Percentiles rank a stretch among this genome's conserved stretches.
These are phyloP conservation scores for Yamadazyma paraphyllophila DNA, from an alignment of 805 yeast genomes.

Conservation along the genomic window DNA sequence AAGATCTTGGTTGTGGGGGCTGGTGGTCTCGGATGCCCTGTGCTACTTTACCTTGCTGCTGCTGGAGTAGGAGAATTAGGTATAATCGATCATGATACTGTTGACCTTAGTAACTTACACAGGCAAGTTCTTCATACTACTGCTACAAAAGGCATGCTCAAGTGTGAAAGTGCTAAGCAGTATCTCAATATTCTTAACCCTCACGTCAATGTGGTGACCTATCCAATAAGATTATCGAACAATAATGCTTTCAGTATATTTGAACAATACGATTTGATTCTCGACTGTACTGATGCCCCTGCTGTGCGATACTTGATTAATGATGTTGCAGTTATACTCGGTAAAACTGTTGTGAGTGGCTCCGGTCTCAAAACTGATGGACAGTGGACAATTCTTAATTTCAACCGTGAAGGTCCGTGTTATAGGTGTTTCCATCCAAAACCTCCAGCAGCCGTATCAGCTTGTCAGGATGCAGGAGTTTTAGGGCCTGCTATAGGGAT, in stretches of 20 bases:
- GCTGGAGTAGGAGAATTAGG: slow-evolving; percentile 87
- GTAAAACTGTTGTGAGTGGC: slow-evolving; percentile 80
- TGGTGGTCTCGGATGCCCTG: slow-evolving; percentile 96
- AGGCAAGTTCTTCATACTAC: slow-evolving; percentile 82
- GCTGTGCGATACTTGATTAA: slow-evolving; percentile 80
- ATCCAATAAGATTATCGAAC: slow-evolving; percentile 49
- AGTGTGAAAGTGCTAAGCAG: slow-evolving; percentile 74
- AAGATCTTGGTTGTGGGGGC: slow-evolving; percentile 85
- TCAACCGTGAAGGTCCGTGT: slow-evolving; percentile 71
- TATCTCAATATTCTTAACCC: slow-evolving; percentile 64
- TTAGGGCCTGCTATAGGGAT: slow-evolving; percentile 95
- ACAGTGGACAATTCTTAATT: slow-evolving; percentile 77
- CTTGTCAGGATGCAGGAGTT: slow-evolving; percentile 85
- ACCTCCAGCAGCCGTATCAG: slow-evolving; percentile 84
- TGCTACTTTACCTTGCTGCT: slow-evolving; percentile 76
- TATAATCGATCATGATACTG: slow-evolving; percentile 81
- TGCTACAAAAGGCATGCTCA: slow-evolving; percentile 61
- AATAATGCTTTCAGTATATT: slow-evolving; percentile 65
- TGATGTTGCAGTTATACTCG: slow-evolving; percentile 71
- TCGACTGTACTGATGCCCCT: slow-evolving; percentile 96
- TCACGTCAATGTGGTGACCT: slow-evolving; percentile 51
- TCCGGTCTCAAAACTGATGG: slow-evolving; percentile 93
- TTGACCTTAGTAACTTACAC: slow-evolving; percentile 83
- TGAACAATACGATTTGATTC: slow-evolving; percentile 63
- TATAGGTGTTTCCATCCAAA: slow-evolving; percentile 89